These are phyloP conservation scores for Venustampulla echinocandica DNA, from an alignment of 495 filamentous ascomycete genomes.

Conservation along the genomic window DNA sequence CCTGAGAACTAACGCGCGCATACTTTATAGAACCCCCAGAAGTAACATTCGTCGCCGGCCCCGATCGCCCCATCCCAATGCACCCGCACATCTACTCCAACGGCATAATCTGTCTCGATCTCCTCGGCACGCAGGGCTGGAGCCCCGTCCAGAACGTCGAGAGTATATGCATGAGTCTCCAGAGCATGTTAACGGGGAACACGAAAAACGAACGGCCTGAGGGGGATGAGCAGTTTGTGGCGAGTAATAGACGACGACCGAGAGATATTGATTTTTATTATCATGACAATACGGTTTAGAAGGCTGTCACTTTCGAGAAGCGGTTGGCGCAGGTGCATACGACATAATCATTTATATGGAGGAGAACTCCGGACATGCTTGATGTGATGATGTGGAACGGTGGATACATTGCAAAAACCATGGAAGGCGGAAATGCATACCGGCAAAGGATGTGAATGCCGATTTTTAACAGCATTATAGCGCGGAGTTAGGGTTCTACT, in stretches of 20 bases:
- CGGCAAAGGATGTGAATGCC: too few species aligned
- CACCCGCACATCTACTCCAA: conserved; percentile 98
- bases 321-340: not conserved
- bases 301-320: not conserved
- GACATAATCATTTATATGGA: not conserved
- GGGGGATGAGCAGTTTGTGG: conserved; percentile 79
- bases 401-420: not conserved
- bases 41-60: conserved; percentile 69
- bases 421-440: too few species aligned
- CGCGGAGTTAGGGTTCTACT: too few species aligned
- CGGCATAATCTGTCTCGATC: conserved; percentile 94
- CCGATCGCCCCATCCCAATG: conserved; percentile 73
- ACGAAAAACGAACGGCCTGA: conserved; percentile 78
- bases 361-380: too few species aligned
- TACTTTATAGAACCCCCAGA: conserved; percentile 69
- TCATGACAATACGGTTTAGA: conserved; percentile 65
- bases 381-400: too few species aligned
- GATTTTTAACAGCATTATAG: too few species aligned
- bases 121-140: conserved; percentile 82
- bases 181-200: conserved; percentile 96
- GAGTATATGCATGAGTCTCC: conserved; percentile 93
- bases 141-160: conserved; percentile 94
- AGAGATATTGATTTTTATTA: conserved; percentile 83
- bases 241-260: conserved; percentile 64
- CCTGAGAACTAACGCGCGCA: not conserved